Base-by-base conservation (phyloP, 352 stramenopile genomes). In the Pythium oligandrum region DNA sequence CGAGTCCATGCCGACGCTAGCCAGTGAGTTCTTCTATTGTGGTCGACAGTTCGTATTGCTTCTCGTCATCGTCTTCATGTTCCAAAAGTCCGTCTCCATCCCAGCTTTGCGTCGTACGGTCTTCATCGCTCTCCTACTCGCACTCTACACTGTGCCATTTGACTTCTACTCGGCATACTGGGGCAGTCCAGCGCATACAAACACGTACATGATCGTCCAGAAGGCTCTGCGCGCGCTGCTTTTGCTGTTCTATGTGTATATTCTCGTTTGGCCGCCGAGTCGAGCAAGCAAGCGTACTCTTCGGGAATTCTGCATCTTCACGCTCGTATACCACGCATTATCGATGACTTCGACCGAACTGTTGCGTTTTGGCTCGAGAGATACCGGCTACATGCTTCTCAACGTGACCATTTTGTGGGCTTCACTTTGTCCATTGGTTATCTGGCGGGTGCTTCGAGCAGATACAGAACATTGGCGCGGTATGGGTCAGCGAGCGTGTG, bases 51-150 rank as follows among this genome's bases (percentile, higher is more conserved):
- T 81, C 39, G 44, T 71, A 37, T 59, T 78, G 12, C 40, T 81
- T 38, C 51, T 78, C n/a, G 57, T 75, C 9, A 10, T 71, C 7
- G 52, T 81, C 1, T 72, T 76, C 60, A 61, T 81, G 58, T 40
- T 74, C 26, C 68, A 81, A 39, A 78, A 78, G 57, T 71, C 54
- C 44, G 65, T 81, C 4, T 72, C 68, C 2, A 12, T 68, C 9
- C 68, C 65, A 9, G 68, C 68, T 8, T 50, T 81, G 36, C 47
- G 58, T 2, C 62, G 71, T 4, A 54, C 68, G 5, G 60, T 73
- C 34, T 4, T 66, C 5, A 55, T 76, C 40, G 57, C 71, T 17
- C 17, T 73, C 17, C n/a, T 69, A n/a, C 48, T 78, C 0, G 48
- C 63, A 3, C 59, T 46, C n/a, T 71, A 71, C 44, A 68, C 65